Evolutionary conservation across 345 rosid genomes (phyloP), one percentile per base, ranked within the genome.

Genomic region (Salix koriyanagi): DNA sequence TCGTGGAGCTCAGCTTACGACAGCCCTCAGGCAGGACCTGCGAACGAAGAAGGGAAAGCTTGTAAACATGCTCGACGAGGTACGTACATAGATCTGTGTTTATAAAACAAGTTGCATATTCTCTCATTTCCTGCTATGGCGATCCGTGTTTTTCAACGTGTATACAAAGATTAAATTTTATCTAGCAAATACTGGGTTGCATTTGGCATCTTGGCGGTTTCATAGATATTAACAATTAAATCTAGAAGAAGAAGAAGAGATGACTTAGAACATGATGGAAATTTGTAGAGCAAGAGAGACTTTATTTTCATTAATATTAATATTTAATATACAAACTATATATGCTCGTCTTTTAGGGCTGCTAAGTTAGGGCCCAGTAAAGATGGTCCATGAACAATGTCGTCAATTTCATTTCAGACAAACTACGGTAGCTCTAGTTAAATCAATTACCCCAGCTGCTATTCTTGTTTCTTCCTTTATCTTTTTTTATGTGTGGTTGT

Each of bases 21-120:
- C 86, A 9, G 85, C 86, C 19, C 86, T 87, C 50, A 79, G 88
- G 74, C 91, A 92, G 80, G 95, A 91, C 74, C 81, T 92, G 69
- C 89, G 84, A 71, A 84, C 84, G 80, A 92, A 86, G 88, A 89
- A 82, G 83, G 85, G 88, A 32, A 91, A 91, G 77, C 94, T 91
- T 70, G 77, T 87, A 39, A 85, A 41, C 85, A 85, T 92, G 91
- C 86, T 89, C 7, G 91, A 90, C 37, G 91, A 90, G 97, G 97
- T 92, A 82, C 26, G 10, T 39, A 36, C 14, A 41, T 44, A 6
- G 5, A 67, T 34, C 4, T 37, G 12, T 44, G 13, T 3, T 7
- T 10, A 16, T 28, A 56, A 9, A 56, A n/a, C 28, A 9, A 56
- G 62, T 56, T 56, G 62, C 62, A n/a, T 9, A 54, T 23, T 30